Evolutionary conservation across 176 grass and related monocot species (phyloP).

Genomic region (Cymbopogon citratus): DNA sequence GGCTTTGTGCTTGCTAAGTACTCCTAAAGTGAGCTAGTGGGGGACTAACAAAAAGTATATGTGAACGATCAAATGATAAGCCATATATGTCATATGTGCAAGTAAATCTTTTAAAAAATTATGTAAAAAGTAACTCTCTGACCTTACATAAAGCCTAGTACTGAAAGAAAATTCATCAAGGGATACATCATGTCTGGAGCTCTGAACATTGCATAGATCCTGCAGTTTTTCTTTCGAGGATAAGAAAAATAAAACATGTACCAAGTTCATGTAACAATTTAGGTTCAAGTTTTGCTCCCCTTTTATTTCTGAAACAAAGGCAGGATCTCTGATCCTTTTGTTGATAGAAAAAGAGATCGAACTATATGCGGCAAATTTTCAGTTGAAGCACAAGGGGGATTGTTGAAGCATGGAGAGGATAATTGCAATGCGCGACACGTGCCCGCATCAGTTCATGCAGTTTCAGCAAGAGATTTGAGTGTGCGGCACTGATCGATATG

Average conservation of each 20-base stretch:
- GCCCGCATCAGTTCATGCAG: not conserved
- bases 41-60: constrained; percentile 27
- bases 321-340: not conserved
- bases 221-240: not conserved
- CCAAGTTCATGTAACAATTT: not conserved
- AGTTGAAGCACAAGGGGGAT: not conserved
- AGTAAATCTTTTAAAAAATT: not conserved
- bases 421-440: not conserved
- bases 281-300: too few species aligned
- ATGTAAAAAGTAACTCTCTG: not conserved
- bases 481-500: too few species aligned
- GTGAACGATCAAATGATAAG: constrained; percentile 24
- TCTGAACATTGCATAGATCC: not conserved
- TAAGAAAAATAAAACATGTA: not conserved
- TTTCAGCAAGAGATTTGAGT: not conserved
- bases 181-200: not conserved
- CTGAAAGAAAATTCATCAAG: not conserved
- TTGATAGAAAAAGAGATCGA: not conserved
- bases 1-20: constrained; percentile 51
- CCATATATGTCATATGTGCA: not conserved
- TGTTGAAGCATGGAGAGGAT: not conserved
- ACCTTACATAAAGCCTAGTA: not conserved
- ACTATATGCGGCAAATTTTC: not conserved
- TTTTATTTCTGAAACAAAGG: not conserved
- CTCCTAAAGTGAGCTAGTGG: constrained; percentile 49